Evolutionary conservation across 2,329 filamentous ascomycete species (phyloP).

Genomic region (Emmonsiellopsis sp.): DNA sequence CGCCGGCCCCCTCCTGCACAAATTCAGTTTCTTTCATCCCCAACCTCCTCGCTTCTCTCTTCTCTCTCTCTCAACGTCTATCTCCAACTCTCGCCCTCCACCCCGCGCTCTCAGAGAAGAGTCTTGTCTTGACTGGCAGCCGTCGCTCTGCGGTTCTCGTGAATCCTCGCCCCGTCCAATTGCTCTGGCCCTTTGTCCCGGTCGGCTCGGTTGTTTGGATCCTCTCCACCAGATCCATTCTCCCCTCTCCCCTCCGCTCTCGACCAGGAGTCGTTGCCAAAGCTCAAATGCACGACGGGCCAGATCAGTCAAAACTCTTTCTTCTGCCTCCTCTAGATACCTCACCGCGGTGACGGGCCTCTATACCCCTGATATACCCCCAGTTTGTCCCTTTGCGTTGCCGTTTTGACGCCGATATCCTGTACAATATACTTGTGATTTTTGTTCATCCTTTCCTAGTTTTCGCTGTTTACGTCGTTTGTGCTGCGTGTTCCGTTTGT

Average conservation of each 20-base stretch:
- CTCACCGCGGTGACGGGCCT: constrained; percentile 35
- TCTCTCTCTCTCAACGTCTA: not conserved
- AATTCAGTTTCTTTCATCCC: not conserved
- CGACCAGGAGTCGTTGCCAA: constrained; percentile 9
- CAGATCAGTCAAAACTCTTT: constrained; percentile 27
- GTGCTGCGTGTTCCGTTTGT: constrained; percentile 9
- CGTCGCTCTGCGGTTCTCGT: not conserved
- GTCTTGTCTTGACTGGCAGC: constrained; percentile 1
- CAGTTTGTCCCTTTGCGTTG: constrained; percentile 23
- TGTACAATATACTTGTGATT: constrained; percentile 35
- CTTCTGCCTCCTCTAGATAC: constrained; percentile 32
- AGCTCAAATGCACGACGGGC: constrained; percentile 38
- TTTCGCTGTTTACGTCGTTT: constrained; percentile 10
- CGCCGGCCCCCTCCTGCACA: not conserved
- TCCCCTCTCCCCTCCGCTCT: not conserved
- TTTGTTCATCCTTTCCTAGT: constrained; percentile 12
- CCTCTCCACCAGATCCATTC: not conserved
- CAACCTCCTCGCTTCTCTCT: constrained; percentile 8
- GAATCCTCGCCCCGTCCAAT: not conserved
- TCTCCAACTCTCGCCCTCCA: not conserved
- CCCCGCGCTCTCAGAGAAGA: not conserved
- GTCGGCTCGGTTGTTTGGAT: not conserved
- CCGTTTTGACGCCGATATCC: constrained; percentile 29
- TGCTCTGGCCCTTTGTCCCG: not conserved
- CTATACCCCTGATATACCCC: constrained; percentile 11